Evolutionary conservation across 306 rosid genomes (phyloP).

Genomic region (Delonix regia): DNA sequence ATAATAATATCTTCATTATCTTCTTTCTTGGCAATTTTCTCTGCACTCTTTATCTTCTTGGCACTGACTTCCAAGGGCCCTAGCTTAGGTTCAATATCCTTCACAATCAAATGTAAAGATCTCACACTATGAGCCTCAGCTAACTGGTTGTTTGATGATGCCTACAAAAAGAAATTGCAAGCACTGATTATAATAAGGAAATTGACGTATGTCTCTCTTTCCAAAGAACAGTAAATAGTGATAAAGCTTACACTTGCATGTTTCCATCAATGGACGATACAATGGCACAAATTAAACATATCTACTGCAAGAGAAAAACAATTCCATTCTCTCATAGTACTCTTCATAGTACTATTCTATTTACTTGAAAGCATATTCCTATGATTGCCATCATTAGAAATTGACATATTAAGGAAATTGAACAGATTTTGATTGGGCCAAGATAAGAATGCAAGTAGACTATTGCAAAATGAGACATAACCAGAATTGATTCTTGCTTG

Average conservation of each 20-base stretch:
- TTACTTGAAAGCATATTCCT: not conserved
- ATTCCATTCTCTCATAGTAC: not conserved
- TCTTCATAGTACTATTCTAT: not conserved
- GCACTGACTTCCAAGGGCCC: not conserved
- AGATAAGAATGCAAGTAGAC: too few species aligned
- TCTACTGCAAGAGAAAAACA: not conserved
- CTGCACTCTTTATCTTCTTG: not conserved
- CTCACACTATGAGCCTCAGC: constrained; percentile 51
- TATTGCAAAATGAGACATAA: too few species aligned
- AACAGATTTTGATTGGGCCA: not conserved
- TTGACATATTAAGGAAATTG: not conserved
- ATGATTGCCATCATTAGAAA: not conserved
- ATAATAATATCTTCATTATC: not conserved
- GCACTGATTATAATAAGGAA: constrained; percentile 1
- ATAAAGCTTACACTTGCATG: not conserved
- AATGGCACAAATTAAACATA: not conserved
- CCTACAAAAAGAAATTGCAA: constrained; percentile 37
- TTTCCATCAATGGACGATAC: not conserved
- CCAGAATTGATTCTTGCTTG: too few species aligned
- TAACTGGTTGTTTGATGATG: constrained; percentile 37
- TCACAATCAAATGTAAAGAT: constrained; percentile 43
- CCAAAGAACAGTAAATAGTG: not conserved
- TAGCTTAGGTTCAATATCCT: constrained; percentile 20
- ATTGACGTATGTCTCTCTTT: not conserved
- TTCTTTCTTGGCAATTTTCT: too few species aligned